Evolutionary conservation across 768 basidiomycete genomes (phyloP).

Genomic region (Tylopilus subfusipes): DNA sequence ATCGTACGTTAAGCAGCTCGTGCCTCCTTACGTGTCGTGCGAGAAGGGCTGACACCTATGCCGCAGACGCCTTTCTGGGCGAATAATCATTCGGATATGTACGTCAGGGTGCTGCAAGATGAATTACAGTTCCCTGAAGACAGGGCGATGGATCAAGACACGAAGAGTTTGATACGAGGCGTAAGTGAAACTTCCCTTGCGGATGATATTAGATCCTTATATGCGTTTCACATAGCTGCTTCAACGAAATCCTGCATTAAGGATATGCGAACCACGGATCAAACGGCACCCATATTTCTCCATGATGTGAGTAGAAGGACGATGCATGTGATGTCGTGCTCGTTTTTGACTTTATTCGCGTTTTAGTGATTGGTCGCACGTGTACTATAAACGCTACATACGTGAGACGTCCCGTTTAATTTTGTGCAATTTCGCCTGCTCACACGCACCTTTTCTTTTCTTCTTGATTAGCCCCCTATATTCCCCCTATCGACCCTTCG

Average conservation of each 20-base stretch:
- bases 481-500: constrained; percentile 84
- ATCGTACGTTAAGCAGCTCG: constrained; percentile 51
- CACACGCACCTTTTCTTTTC: constrained; percentile 11
- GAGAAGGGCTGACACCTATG: constrained; percentile 14
- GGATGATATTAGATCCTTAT: constrained; percentile 4
- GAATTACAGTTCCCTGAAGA: constrained; percentile 89
- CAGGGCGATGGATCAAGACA: constrained; percentile 89
- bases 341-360: constrained; percentile 9
- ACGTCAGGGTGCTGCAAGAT: constrained; percentile 86
- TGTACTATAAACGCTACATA: constrained; percentile 92
- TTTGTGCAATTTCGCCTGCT: constrained; percentile 5
- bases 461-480: constrained; percentile 70
- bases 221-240: constrained; percentile 56
- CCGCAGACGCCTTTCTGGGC: constrained; percentile 88
- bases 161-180: constrained; percentile 91
- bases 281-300: constrained; percentile 95
- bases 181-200: constrained; percentile 45
- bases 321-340: constrained; percentile 1
- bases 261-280: constrained; percentile 91
- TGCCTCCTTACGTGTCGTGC: constrained; percentile 15
- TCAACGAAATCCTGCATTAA: constrained; percentile 86
- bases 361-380: constrained; percentile 86
- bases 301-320: constrained; percentile 64
- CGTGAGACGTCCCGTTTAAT: constrained; percentile 46
- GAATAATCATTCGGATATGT: constrained; percentile 93